Percentiles rank a stretch among this genome's conserved stretches.
Conservation (phyloP, 108 stramenopile species). For the Nitzschia inconspicua region DNA sequence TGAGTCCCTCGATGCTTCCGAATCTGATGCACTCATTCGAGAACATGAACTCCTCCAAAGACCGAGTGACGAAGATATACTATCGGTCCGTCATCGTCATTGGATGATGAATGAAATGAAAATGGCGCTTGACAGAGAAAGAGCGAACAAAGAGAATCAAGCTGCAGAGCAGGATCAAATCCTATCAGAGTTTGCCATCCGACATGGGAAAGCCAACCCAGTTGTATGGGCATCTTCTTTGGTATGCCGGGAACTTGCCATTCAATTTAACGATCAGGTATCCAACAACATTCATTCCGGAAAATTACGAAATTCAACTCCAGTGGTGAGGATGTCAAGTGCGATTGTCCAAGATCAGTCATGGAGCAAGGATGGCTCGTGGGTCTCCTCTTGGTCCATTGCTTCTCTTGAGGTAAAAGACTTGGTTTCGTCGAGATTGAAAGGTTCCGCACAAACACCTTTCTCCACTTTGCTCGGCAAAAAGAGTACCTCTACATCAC, state of each 20-base stretch:
- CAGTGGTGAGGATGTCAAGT: constrained; percentile 40
- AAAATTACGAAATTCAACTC: constrained; percentile 1
- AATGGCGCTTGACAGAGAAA: constrained; percentile 24
- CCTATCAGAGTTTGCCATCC: not conserved
- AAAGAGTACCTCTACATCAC: not conserved
- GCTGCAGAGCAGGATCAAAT: not conserved
- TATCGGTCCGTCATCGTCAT: constrained; percentile 34
- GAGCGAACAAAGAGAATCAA: constrained; percentile 7
- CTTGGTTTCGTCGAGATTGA: constrained; percentile 11
- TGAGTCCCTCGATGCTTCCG: not conserved
- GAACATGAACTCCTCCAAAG: not conserved
- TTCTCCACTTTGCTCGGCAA: constrained; percentile 24
- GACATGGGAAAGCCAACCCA: not conserved
- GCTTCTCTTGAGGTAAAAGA: constrained; percentile 41
- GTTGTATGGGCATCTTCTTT: constrained; percentile 34
- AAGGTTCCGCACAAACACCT: not conserved
- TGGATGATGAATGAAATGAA: constrained; percentile 46
- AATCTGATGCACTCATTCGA: not conserved
- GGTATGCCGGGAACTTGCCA: constrained; percentile 32
- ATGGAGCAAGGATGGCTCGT: constrained; percentile 43
- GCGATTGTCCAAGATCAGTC: constrained; percentile 34
- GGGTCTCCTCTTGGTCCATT: constrained; percentile 29
- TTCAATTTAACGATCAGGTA: constrained; percentile 48
- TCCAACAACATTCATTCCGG: constrained; percentile 1
- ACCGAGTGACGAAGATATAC: constrained; percentile 13